Conservation (phyloP, 192 early-diverging fungal species). For the Coemansia sp. region DNA sequence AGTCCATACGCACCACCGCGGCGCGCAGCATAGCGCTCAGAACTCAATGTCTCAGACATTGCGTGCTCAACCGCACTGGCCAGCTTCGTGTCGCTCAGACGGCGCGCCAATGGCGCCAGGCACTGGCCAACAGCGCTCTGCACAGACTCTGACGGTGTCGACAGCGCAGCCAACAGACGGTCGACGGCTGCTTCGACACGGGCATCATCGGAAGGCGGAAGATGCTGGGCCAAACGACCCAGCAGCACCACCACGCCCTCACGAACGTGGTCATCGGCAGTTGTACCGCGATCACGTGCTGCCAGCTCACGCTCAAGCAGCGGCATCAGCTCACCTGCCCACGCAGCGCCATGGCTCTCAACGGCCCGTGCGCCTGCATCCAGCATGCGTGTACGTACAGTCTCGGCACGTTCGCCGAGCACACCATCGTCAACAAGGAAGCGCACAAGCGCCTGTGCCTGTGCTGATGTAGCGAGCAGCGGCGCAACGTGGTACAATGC, state of each 20-base stretch:
- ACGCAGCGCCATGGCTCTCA: conserved; percentile 66
- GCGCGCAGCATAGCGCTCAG: conserved; percentile 79
- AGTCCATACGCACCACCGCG: conserved; percentile 95
- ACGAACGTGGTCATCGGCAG: conserved; percentile 83
- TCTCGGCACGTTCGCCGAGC: conserved; percentile 77
- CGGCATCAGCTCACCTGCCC: conserved; percentile 68
- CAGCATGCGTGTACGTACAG: conserved; percentile 81
- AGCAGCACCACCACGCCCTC: conserved; percentile 90
- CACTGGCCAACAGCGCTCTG: conserved; percentile 94
- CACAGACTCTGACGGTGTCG: conserved; percentile 92
- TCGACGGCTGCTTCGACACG: conserved; percentile 81
- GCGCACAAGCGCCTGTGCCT: conserved; percentile 61
- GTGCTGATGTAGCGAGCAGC: conserved; percentile 50
- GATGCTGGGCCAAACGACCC: conserved; percentile 86
- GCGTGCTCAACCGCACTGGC: conserved; percentile 62
- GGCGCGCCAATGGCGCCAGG: conserved; percentile 86
- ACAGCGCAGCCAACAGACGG: conserved; percentile 84
- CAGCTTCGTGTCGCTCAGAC: conserved; percentile 60
- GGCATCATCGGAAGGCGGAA: conserved; percentile 63
- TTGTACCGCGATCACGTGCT: conserved; percentile 66
- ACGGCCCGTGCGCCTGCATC: conserved; percentile 80
- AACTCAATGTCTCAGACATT: conserved; percentile 68
- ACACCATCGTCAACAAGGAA: conserved; percentile 86
- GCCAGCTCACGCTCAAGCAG: conserved; percentile 78
- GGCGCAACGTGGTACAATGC: conserved; percentile 71